Conservation (phyloP, 306 rosid genomes). For the Crotalaria pallida region DNA sequence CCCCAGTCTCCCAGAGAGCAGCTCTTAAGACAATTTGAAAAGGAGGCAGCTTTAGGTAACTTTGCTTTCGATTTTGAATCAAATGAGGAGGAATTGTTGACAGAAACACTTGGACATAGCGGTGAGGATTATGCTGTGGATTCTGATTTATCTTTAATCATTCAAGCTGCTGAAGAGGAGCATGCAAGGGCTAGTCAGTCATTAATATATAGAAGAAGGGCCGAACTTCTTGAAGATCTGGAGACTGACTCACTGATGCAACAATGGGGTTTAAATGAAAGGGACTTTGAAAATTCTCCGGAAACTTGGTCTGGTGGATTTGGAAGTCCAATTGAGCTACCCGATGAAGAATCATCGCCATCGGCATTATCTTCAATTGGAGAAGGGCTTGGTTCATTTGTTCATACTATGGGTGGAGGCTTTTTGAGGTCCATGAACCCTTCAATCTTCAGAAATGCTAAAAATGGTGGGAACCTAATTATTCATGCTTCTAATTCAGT, state of each 20-base stretch:
- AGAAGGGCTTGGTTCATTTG: conserved; percentile 59
- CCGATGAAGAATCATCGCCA: conserved; percentile 35
- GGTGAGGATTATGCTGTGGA: conserved; percentile 20
- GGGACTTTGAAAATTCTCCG: conserved; percentile 55
- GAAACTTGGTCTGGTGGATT: conserved; percentile 56
- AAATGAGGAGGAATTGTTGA: conserved; percentile 35
- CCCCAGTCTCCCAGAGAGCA: conserved; percentile 69
- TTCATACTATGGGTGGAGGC: conserved; percentile 48
- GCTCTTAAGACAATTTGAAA: conserved; percentile 69
- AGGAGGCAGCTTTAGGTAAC: conserved; percentile 48
- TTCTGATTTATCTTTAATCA: conserved; percentile 49
- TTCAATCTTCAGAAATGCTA: conserved; percentile 48
- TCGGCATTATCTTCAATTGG: conserved; percentile 52
- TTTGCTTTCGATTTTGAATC: conserved; percentile 31
- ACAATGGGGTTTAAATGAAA: conserved; percentile 71
- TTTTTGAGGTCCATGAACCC: conserved; percentile 68
- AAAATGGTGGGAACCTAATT: conserved; percentile 48
- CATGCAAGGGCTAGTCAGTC: conserved; percentile 39
- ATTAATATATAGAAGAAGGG: conserved; percentile 50
- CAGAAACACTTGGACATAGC: conserved; percentile 4
- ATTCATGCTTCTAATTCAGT: conserved; percentile 61
- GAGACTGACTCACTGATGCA: conserved; percentile 71
- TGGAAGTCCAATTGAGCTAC: conserved; percentile 82
- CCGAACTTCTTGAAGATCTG: conserved; percentile 60
- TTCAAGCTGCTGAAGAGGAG: conserved; percentile 57